Evolutionary conservation across 345 rosid genomes (phyloP).

Genomic region (Salix caprea): DNA sequence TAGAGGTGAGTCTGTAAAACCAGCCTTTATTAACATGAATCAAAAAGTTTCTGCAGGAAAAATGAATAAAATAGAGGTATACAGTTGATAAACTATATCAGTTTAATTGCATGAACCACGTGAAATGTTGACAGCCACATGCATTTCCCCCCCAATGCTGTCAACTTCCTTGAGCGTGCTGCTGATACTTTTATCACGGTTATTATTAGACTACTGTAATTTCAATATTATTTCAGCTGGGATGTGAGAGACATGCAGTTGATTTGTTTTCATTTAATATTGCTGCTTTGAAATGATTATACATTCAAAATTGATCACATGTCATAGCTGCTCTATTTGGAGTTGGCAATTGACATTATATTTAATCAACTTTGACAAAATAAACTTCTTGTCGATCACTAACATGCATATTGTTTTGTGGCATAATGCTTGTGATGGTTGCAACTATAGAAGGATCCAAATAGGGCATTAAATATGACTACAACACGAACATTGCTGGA

Average conservation of each 20-base stretch:
- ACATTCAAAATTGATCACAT: background rate
- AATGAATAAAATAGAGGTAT: background rate
- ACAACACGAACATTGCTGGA: conserved; percentile 65
- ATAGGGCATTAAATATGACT: conserved; percentile 71
- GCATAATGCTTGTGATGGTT: background rate
- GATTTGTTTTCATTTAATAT: background rate
- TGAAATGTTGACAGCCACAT: background rate
- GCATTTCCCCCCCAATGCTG: background rate
- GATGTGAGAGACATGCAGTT: background rate
- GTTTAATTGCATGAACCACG: background rate
- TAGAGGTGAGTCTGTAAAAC: conserved; percentile 49
- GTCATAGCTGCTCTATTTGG: background rate
- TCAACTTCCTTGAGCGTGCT: too few relatives aligned
- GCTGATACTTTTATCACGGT: too few relatives aligned
- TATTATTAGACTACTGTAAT: too few relatives aligned
- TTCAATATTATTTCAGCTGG: background rate
- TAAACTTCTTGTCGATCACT: background rate
- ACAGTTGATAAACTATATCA: background rate
- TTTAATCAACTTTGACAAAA: background rate
- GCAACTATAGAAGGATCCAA: conserved; percentile 57
- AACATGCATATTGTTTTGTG: background rate
- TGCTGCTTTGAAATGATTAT: background rate
- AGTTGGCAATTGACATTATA: background rate
- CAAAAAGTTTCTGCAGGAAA: background rate
- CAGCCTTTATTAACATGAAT: background rate